Percentiles rank a stretch among this genome's conserved stretches.
phyloP scores from a whole-genome alignment of 2,329 filamentous ascomycete species.

The Colletotrichum phormii region DNA sequence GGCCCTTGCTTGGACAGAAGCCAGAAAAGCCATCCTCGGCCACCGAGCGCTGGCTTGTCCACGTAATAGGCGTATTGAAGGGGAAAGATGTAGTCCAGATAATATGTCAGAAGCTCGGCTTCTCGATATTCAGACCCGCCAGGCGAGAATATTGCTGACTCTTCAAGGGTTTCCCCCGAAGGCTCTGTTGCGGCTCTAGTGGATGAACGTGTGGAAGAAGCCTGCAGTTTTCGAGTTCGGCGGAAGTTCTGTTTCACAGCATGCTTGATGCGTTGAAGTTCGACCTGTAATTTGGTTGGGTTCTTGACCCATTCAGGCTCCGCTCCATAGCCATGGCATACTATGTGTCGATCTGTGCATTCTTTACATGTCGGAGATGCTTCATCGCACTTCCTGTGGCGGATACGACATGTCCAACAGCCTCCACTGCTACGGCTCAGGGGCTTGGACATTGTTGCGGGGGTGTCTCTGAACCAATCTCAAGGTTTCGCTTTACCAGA shows the following conservation, averaged over 20 bases:
- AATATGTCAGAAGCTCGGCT: conserved; percentile 43
- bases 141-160: conserved; percentile 3
- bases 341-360: conserved; percentile 40
- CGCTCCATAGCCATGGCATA: conserved; percentile 44
- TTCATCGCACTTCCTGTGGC: conserved; percentile 45
- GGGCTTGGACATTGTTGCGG: conserved; percentile 10
- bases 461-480: background rate
- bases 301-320: conserved; percentile 50
- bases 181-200: background rate
- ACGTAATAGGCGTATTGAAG: conserved; percentile 43
- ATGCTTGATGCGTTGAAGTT: conserved; percentile 40
- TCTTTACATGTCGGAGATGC: conserved; percentile 40
- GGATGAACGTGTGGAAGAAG: background rate
- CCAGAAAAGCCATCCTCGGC: conserved; percentile 44
- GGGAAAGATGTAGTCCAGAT: conserved; percentile 44
- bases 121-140: conserved; percentile 35
- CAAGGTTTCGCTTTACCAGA: background rate
- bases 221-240: conserved; percentile 24
- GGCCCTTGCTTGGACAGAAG: conserved; percentile 38
- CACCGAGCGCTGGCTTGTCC: conserved; percentile 41
- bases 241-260: conserved; percentile 42
- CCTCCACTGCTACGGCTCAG: conserved; percentile 38
- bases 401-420: conserved; percentile 45
- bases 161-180: background rate
- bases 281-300: conserved; percentile 43